These are phyloP conservation scores for Suillus cothurnatus DNA, from an alignment of 768 basidiomycete genomes.

Conservation along the genomic window DNA sequence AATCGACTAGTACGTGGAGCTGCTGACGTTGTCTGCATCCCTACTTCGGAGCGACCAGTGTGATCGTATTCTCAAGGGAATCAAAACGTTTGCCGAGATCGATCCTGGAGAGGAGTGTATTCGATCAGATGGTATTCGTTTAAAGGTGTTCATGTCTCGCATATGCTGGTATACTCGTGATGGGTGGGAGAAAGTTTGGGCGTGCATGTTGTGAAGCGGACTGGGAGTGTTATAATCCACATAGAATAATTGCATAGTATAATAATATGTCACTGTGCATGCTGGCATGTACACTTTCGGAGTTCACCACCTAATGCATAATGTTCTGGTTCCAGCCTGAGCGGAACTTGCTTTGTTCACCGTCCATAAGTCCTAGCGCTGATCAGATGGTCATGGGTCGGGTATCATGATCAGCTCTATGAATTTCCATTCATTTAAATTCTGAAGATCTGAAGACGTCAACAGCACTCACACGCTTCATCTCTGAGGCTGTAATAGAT, in stretches of 20 bases:
- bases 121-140: background rate
- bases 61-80: background rate
- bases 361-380: background rate
- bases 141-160: background rate
- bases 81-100: background rate
- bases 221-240: background rate
- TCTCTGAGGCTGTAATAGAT: no score
- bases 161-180: background rate
- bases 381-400: background rate
- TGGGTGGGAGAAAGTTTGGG: conserved; percentile 3
- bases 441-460: no score
- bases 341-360: background rate
- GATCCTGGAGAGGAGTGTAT: background rate
- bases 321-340: background rate
- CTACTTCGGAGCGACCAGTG: background rate
- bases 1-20: background rate
- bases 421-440: no score
- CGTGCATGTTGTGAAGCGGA: background rate
- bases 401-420: background rate
- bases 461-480: background rate
- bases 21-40: conserved; percentile 3
- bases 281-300: background rate
- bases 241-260: background rate
- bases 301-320: background rate
- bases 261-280: background rate